Evolutionary conservation across 805 yeast genomes (phyloP), one percentile per base, ranked within the genome.

Genomic region (Pichia cephalocereana): DNA sequence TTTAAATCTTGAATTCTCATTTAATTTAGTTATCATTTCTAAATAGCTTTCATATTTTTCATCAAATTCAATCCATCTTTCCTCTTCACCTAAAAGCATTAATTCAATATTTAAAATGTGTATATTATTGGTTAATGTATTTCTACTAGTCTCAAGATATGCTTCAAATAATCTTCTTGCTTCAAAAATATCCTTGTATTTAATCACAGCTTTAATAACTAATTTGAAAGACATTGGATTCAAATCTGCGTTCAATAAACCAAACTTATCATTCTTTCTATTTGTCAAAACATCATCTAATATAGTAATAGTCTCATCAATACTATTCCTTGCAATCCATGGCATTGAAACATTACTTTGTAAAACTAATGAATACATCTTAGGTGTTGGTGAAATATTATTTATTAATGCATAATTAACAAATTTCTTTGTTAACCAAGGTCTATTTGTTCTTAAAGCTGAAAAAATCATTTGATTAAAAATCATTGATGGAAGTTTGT

Each of bases 11-110:
- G 62, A 52, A 18, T 53, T 51, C 8, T 49, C 47, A 38, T 58
- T 39, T 32, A 51, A 51, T 8, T 47, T 43, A 11, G 42, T 51
- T 3, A 62, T 43, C 12, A 62, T 38, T 14, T 46, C 43, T 11
- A 57, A 15, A 43, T 53, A 64, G 39, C 65, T 52, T 28, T 49
- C 49, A 47, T 60, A 63, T 40, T 61, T 56, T 23, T 55, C 56
- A 31, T 59, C 61, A 49, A 64, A 63, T 40, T 63, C 68, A 43
- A 53, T 52, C 68, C 68, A 64, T 18, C 67, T 57, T 28, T 50
- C 47, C 46, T 64, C 68, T 42, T 57, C 60, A 14, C 65, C 67
- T 23, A 64, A 49, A 36, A 64, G 40, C 52, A 60, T 46, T 38
- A 64, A 46, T 46, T 64, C 68, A 18, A 49, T 46, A 34, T 56